phyloP scores from a whole-genome alignment of 306 rosid genomes.

The Castanospermum australe region DNA sequence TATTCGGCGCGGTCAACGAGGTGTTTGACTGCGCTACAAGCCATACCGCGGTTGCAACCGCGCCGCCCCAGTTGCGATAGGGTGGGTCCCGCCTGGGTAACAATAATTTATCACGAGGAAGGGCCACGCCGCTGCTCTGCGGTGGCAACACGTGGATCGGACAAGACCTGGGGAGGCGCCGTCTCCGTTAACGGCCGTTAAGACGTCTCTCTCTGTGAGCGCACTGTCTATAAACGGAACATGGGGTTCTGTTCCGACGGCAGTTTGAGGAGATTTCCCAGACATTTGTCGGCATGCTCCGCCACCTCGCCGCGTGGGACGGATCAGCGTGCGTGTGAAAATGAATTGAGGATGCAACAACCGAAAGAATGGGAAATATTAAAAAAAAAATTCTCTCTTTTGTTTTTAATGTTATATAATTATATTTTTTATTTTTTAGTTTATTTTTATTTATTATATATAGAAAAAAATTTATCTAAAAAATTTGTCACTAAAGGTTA shows the following conservation, averaged over 20 bases:
- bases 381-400: too few species aligned
- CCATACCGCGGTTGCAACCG: neutral
- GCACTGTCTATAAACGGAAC: conserved; percentile 10
- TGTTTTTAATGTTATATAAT: too few species aligned
- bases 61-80: conserved; percentile 23
- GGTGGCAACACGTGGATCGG: conserved; percentile 3
- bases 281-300: conserved; percentile 35
- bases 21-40: conserved; percentile 35
- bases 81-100: conserved; percentile 40
- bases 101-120: neutral
- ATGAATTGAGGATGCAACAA: neutral
- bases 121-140: neutral
- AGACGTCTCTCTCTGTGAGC: neutral
- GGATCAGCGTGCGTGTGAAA: neutral
- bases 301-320: conserved; percentile 24
- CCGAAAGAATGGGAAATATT: neutral
- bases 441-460: too few species aligned
- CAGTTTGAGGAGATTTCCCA: neutral
- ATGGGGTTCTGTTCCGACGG: conserved; percentile 24
- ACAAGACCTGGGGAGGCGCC: conserved; percentile 15
- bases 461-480: too few species aligned
- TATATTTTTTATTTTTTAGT: too few species aligned
- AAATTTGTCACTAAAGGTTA: too few species aligned
- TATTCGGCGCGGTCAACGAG: conserved; percentile 43
- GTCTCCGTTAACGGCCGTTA: conserved; percentile 32